phyloP scores from a whole-genome alignment of 1,284 basidiomycete genomes.

The Phylloboletellus chloephorus region DNA sequence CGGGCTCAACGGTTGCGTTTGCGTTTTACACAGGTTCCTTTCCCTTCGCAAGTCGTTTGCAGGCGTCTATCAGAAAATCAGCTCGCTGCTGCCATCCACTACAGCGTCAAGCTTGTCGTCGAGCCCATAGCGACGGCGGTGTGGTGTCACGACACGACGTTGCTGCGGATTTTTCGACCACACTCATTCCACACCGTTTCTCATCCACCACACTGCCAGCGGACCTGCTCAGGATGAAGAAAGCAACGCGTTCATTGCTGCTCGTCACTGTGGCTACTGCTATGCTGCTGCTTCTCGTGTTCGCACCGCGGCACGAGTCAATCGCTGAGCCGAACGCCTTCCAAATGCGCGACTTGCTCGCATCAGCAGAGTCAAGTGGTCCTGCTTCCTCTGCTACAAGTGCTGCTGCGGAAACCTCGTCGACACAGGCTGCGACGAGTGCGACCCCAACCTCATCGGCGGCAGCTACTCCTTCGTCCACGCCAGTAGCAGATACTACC shows the following conservation, averaged over 20 bases:
- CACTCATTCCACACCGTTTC: constrained; percentile 17
- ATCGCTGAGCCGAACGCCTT: constrained; percentile 18
- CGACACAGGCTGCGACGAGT: constrained; percentile 10
- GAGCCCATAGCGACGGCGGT: constrained; percentile 7
- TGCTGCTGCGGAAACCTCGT: constrained; percentile 1
- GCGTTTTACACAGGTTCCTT: constrained; percentile 8
- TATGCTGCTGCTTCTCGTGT: constrained; percentile 26
- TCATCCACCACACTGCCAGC: constrained; percentile 6
- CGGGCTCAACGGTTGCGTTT: constrained; percentile 7
- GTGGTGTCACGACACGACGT: constrained; percentile 15
- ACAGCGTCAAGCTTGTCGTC: constrained; percentile 7
- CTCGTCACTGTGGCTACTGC: constrained; percentile 28
- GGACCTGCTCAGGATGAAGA: constrained; percentile 24
- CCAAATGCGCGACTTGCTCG: constrained; percentile 19
- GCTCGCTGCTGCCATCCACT: not conserved
- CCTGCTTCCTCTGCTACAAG: not conserved
- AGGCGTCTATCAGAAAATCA: constrained; percentile 1
- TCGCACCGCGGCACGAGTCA: constrained; percentile 23
- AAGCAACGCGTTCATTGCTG: constrained; percentile 23
- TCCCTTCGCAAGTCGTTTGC: constrained; percentile 5
- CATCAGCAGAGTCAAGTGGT: not conserved
- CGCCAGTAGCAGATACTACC: constrained; percentile 5
- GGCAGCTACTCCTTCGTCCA: constrained; percentile 13
- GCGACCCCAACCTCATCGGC: constrained; percentile 1
- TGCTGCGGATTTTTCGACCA: constrained; percentile 25